Evolutionary conservation across 208 protist species (phyloP).

Genomic region (Dictyostelium gargantuum): DNA sequence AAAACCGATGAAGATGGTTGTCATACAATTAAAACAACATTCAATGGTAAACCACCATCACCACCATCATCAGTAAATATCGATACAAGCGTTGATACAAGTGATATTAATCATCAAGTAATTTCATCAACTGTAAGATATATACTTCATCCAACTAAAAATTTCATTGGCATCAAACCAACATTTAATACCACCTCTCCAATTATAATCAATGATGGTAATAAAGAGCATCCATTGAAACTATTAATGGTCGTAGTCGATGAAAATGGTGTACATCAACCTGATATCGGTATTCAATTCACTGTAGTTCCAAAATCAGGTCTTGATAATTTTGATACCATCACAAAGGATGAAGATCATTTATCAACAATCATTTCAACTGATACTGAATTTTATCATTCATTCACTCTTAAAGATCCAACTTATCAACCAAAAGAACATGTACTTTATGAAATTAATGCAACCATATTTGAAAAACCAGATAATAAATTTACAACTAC

Average conservation of each 20-base stretch:
- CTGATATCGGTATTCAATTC: background rate
- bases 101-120: constrained; percentile 38
- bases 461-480: background rate
- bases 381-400: background rate
- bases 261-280: background rate
- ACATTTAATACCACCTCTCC: background rate
- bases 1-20: constrained; percentile 34
- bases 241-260: background rate
- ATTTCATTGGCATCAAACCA: background rate
- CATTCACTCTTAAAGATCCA: background rate
- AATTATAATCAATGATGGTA: background rate
- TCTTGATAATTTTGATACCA: background rate
- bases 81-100: constrained; percentile 18
- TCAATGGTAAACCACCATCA: background rate
- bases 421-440: background rate
- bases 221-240: background rate
- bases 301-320: background rate
- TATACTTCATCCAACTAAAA: constrained; percentile 41
- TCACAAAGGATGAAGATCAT: background rate
- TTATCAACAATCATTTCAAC: background rate
- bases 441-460: background rate
- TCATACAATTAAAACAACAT: constrained; percentile 1
- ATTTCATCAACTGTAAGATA: background rate
- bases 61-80: constrained; percentile 33
- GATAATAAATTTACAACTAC: background rate